Percentiles rank a stretch among this genome's conserved stretches.
phyloP scores from a whole-genome alignment of 306 rosid species.

The Vigna reflexopilosa region DNA sequence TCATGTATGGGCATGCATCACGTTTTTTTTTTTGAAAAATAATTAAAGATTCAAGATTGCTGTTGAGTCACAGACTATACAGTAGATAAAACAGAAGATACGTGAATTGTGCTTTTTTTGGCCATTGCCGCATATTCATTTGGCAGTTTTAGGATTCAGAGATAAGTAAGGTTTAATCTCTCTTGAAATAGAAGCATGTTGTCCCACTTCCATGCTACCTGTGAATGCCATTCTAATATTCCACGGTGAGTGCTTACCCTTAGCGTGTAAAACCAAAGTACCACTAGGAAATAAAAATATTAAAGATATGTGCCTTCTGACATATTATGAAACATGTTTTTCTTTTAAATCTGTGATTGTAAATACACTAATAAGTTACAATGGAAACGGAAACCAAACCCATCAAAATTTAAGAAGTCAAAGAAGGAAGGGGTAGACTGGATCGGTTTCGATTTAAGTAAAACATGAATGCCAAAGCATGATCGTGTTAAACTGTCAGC shows the following conservation, averaged over 20 bases:
- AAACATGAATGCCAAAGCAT: not conserved
- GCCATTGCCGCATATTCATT: slow-evolving; percentile 44
- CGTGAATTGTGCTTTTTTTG: slow-evolving; percentile 27
- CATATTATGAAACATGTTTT: not conserved
- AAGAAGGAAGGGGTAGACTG: not conserved
- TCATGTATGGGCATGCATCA: slow-evolving; percentile 35
- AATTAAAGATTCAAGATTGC: slow-evolving; percentile 24
- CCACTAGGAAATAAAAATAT: slow-evolving; percentile 2
- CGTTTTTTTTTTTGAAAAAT: not conserved
- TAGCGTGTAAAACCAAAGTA: slow-evolving; percentile 33
- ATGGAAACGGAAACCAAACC: not conserved
- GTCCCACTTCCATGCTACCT: slow-evolving; percentile 53
- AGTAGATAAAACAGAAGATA: slow-evolving; percentile 42
- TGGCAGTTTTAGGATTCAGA: slow-evolving; percentile 56
- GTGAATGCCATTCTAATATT: slow-evolving; percentile 31
- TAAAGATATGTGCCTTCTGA: not conserved
- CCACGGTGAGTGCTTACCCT: slow-evolving; percentile 43
- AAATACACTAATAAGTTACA: not conserved
- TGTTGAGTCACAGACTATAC: slow-evolving; percentile 52
- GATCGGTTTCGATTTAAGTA: not conserved
- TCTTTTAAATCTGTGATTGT: not conserved
- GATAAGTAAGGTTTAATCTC: slow-evolving; percentile 40
- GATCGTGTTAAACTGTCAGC: not conserved
- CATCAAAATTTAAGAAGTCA: not conserved
- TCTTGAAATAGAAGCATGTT: slow-evolving; percentile 26